Evolutionary conservation across 208 protist genomes (phyloP).

Genomic region (Leishmania gerbilli): DNA sequence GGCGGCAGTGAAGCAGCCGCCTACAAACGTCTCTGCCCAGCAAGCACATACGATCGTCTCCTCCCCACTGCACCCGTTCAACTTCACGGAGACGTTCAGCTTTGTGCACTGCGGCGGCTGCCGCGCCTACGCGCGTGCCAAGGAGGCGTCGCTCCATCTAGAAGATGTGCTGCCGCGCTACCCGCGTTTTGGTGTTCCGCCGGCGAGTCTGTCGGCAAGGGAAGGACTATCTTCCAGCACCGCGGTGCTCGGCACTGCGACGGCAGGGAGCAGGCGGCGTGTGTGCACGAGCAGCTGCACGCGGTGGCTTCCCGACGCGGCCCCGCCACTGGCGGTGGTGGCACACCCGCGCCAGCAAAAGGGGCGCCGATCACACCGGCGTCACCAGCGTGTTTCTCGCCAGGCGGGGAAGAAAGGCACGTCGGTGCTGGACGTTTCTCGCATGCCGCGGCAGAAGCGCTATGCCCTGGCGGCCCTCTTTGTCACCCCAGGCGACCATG

Average conservation of each 20-base stretch:
- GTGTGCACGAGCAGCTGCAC: constrained; percentile 33
- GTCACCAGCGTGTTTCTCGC: not conserved
- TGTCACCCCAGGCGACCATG: constrained; percentile 47
- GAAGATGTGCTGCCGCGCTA: constrained; percentile 61
- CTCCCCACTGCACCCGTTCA: constrained; percentile 75
- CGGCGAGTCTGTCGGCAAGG: not conserved
- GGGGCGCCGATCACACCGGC: not conserved
- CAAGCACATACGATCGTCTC: constrained; percentile 38
- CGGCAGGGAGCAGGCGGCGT: not conserved
- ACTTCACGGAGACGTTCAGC: constrained; percentile 69
- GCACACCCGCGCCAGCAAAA: constrained; percentile 1
- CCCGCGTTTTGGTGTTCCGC: constrained; percentile 46
- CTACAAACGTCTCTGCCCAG: constrained; percentile 47
- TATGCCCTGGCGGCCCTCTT: constrained; percentile 62
- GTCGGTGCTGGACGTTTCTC: constrained; percentile 1
- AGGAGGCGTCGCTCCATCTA: constrained; percentile 39
- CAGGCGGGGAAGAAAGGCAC: constrained; percentile 2
- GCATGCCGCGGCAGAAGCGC: constrained; percentile 23
- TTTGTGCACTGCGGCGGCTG: constrained; percentile 66
- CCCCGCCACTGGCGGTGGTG: constrained; percentile 22
- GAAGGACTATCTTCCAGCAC: not conserved
- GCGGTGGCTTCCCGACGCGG: constrained; percentile 23
- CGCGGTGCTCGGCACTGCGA: not conserved
- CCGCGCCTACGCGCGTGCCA: constrained; percentile 13
- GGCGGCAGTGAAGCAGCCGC: constrained; percentile 34